Percentiles rank a stretch among this genome's conserved stretches.
These are phyloP conservation scores for Fusarium newnesense DNA, from an alignment of 2,329 filamentous ascomycete species.

Conservation along the genomic window DNA sequence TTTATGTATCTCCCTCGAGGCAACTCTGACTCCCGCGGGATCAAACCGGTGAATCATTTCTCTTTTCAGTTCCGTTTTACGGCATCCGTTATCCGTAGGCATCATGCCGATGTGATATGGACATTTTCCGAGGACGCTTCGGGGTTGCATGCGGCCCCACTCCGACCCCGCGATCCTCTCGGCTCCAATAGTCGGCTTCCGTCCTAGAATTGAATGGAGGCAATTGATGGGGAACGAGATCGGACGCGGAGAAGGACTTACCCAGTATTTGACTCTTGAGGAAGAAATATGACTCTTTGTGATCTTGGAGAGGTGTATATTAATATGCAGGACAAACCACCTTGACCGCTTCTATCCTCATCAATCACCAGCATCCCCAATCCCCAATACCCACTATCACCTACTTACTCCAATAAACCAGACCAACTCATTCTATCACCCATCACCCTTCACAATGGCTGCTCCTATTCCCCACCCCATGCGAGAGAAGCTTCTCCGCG, in stretches of 20 bases:
- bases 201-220: neutral
- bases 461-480: conserved; percentile 37
- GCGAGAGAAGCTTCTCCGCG: conserved; percentile 42
- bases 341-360: neutral
- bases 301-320: neutral
- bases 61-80: neutral
- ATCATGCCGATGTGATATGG: neutral
- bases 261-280: neutral
- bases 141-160: neutral
- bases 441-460: conserved; percentile 22
- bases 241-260: neutral
- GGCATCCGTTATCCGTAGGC: neutral
- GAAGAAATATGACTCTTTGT: neutral
- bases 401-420: too few relatives aligned
- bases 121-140: neutral
- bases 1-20: neutral
- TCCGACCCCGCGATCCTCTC: conserved; percentile 13
- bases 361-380: neutral
- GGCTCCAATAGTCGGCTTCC: neutral
- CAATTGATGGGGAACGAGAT: neutral
- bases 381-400: neutral
- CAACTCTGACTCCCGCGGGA: neutral
- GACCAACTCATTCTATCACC: rapidly evolving
- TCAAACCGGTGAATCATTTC: neutral
- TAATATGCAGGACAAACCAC: conserved; percentile 1